These are phyloP conservation scores for Plantago coronopus DNA, from an alignment of 305 asterid species.

Conservation along the genomic window DNA sequence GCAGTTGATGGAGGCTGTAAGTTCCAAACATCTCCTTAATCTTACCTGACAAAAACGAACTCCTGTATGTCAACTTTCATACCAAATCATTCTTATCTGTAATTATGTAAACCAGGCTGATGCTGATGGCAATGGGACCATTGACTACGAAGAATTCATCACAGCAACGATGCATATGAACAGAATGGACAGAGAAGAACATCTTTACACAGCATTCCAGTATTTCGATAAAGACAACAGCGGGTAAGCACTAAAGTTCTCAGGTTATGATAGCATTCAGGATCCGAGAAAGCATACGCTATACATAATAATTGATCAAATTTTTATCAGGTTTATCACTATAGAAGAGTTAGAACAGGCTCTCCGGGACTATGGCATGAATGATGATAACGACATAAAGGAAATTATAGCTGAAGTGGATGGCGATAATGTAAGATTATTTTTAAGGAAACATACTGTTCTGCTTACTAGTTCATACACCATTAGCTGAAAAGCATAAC, in stretches of 20 bases:
- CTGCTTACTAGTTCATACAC: neutral
- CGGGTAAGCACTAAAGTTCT: slow-evolving; percentile 44
- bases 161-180: slow-evolving; percentile 99
- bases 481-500: neutral
- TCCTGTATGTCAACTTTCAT: too few species aligned
- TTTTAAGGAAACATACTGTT: neutral
- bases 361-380: slow-evolving; percentile 85
- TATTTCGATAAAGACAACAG: slow-evolving; percentile 93
- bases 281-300: neutral
- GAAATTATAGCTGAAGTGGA: slow-evolving; percentile 87
- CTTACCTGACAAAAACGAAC: too few species aligned
- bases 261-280: neutral
- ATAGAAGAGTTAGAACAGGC: slow-evolving; percentile 95
- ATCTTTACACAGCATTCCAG: slow-evolving; percentile 97
- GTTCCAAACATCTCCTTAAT: slow-evolving; percentile 20
- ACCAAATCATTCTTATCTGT: neutral
- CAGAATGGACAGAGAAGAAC: slow-evolving; percentile 97
- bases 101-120: slow-evolving; percentile 56
- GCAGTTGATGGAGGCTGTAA: slow-evolving; percentile 69
- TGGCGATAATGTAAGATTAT: slow-evolving; percentile 59
- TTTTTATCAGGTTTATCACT: slow-evolving; percentile 57
- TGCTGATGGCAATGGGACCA: slow-evolving; percentile 97
- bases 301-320: neutral
- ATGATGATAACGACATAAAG: slow-evolving; percentile 64
- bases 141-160: slow-evolving; percentile 94